Evolutionary conservation across 2,329 filamentous ascomycete genomes (phyloP).

Genomic region (Raffaelea albimanens): DNA sequence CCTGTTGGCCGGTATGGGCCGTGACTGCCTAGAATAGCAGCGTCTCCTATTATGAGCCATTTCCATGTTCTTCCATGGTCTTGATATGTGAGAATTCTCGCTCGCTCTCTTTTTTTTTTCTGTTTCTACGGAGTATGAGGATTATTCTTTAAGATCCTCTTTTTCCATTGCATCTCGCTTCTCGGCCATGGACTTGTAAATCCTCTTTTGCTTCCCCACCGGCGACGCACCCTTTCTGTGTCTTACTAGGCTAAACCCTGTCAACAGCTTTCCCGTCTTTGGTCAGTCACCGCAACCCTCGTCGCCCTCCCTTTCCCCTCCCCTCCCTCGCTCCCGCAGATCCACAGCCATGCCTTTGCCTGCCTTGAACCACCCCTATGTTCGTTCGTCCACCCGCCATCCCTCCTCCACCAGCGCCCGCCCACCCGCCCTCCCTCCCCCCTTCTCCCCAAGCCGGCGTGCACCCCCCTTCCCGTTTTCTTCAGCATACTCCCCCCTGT

Average conservation of each 20-base stretch:
- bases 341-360: slow-evolving; percentile 8
- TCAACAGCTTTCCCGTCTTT: neutral
- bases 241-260: neutral
- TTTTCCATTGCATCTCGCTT: too few species aligned
- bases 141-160: too few species aligned
- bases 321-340: slow-evolving; percentile 3
- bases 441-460: neutral
- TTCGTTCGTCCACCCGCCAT: too few species aligned
- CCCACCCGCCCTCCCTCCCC: neutral
- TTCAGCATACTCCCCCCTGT: neutral
- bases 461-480: neutral
- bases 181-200: neutral
- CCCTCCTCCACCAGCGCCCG: too few species aligned
- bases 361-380: neutral
- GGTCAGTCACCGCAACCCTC: neutral
- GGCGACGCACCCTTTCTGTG: neutral
- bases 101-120: neutral
- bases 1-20: neutral
- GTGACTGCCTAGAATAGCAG: neutral
- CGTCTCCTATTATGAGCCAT: neutral
- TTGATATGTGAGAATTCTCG: too few species aligned
- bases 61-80: neutral
- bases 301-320: neutral
- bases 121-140: neutral
- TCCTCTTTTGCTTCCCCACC: neutral